Evolutionary conservation across 306 rosid genomes (phyloP), one percentile per base, ranked within the genome.

Genomic region (Rosa chinensis): DNA sequence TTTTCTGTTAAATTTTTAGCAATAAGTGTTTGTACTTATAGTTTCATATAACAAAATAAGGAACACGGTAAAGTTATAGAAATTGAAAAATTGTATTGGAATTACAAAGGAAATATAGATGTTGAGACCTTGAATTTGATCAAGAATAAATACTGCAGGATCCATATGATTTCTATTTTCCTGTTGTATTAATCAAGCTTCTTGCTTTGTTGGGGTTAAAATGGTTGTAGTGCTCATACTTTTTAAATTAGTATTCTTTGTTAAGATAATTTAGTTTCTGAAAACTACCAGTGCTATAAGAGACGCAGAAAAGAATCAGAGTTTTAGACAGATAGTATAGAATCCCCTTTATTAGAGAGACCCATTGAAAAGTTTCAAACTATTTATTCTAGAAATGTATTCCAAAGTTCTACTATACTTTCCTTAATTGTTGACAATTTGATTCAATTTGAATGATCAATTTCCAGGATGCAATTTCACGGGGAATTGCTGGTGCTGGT

Each of bases 381-480:
- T 55, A 20, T 10, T 7, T 37, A 12, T n/a, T 74, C 42, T 5
- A 56, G 58, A 55, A 56, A 56, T 12, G 8, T 55, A n/a, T 1
- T 53, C 11, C n/a, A 55, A 55, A 21, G 12, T 43, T 40, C 39
- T 11, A 18, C 50, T 59, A 69, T 66, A 44, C 74, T 62, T 69
- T 62, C 59, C 55, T 63, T 66, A 59, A 48, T 79, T 16, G 58
- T 78, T 87, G 69, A 86, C 52, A 73, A 12, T 71, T 74, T 81
- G 64, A 45, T 86, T 68, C 59, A 72, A 35, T 70, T 72, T 82
- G 47, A 59, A 86, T 55, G 74, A 84, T 73, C 70, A 81, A 81
- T 75, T 87, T 83, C 68, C 95, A 92, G 99, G 92, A 88, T 89
- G 97, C 97, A 37, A 82, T 91, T 84, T 91, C 98, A 45, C 91